Percentiles rank a stretch among this genome's conserved stretches.
phyloP scores from a whole-genome alignment of 2,329 filamentous ascomycete genomes.

The Tolypocladium album region DNA sequence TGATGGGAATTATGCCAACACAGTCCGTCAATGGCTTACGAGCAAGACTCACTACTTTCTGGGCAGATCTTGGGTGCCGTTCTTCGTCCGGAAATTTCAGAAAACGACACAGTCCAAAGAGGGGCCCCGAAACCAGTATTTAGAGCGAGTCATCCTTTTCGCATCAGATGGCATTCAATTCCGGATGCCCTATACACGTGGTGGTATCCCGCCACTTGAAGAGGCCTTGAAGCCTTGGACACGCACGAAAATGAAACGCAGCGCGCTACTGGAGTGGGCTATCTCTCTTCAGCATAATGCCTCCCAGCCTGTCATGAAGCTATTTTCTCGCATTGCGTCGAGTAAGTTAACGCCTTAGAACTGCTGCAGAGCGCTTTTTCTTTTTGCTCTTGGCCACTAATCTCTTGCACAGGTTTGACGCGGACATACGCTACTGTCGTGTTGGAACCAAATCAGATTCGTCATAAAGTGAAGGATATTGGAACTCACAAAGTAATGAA shows the following conservation, averaged over 20 bases:
- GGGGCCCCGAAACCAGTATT: constrained; percentile 14
- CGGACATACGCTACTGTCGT: constrained; percentile 35
- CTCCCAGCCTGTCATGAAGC: constrained; percentile 37
- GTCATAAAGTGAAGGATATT: constrained; percentile 23
- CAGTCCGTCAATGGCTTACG: constrained; percentile 19
- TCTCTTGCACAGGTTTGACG: constrained; percentile 31
- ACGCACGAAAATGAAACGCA: constrained; percentile 24
- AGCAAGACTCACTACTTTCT: constrained; percentile 27
- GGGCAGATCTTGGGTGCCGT: constrained; percentile 36
- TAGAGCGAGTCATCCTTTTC: constrained; percentile 37
- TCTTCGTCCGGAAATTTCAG: constrained; percentile 31
- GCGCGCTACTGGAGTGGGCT: constrained; percentile 40
- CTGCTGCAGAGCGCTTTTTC: too few species aligned
- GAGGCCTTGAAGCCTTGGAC: constrained; percentile 8
- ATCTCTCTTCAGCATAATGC: constrained; percentile 32
- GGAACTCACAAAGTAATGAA: constrained; percentile 41
- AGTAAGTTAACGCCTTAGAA: constrained; percentile 23
- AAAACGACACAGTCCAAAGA: constrained; percentile 23
- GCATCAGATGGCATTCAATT: constrained; percentile 40
- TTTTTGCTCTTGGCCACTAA: background rate
- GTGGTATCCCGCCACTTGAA: constrained; percentile 11
- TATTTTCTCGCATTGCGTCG: constrained; percentile 47
- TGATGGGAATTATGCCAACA: constrained; percentile 16
- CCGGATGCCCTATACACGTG: constrained; percentile 1
- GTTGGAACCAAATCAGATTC: constrained; percentile 36